Evolutionary conservation across 352 stramenopile genomes (phyloP).

Genomic region (Albugo laibachii): DNA sequence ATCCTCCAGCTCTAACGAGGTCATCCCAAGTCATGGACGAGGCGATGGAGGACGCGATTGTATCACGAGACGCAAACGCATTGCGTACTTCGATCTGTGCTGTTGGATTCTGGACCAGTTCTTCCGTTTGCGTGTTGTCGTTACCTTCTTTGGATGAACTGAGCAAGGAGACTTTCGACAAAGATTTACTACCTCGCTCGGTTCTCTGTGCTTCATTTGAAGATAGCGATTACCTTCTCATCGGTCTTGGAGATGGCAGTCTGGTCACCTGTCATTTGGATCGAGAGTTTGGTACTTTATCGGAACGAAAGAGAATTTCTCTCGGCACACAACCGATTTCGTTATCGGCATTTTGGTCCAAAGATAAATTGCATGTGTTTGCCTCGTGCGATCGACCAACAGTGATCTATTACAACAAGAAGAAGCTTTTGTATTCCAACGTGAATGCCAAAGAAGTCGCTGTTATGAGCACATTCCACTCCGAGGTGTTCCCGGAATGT

Average conservation of each 20-base stretch:
- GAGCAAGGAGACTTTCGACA: conserved; percentile 47
- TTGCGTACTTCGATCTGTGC: conserved; percentile 43
- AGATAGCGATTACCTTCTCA: conserved; percentile 80
- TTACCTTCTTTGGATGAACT: conserved; percentile 57
- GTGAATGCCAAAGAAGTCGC: conserved; percentile 85
- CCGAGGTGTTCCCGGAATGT: conserved; percentile 84
- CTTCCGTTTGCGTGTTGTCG: conserved; percentile 76
- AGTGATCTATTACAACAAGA: conserved; percentile 92
- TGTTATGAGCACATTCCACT: conserved; percentile 86
- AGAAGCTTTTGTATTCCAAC: conserved; percentile 94
- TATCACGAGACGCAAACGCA: conserved; percentile 10
- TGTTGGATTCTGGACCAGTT: conserved; percentile 85
- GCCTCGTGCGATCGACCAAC: conserved; percentile 92
- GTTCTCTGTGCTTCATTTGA: conserved; percentile 80
- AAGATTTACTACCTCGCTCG: conserved; percentile 69
- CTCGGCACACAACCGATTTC: conserved; percentile 89
- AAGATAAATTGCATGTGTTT: conserved; percentile 90
- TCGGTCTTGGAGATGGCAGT: conserved; percentile 93
- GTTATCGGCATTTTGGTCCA: conserved; percentile 83
- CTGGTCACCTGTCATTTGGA: conserved; percentile 86
- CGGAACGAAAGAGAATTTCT: conserved; percentile 85
- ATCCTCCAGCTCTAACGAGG: not conserved
- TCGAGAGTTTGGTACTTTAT: conserved; percentile 18
- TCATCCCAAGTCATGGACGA: conserved; percentile 21
- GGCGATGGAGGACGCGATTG: conserved; percentile 23